These are phyloP conservation scores for Protomyces macrosporus DNA, from an alignment of 1,139 yeast genomes.

Conservation along the genomic window DNA sequence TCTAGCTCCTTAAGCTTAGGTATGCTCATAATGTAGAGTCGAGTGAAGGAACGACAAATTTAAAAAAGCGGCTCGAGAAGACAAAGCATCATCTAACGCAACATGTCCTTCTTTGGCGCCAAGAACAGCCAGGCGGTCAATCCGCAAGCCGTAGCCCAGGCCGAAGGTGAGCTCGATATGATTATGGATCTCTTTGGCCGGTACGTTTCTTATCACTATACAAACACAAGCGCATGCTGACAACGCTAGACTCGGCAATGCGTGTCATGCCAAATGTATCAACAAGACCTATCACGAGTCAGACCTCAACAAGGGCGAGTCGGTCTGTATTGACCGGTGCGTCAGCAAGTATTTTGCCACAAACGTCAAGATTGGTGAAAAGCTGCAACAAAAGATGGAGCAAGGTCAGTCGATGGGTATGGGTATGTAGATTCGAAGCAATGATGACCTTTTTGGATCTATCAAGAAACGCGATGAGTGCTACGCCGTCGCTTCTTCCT, in stretches of 20 bases:
- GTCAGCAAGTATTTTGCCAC: constrained; percentile 95
- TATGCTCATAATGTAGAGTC: too few relatives aligned
- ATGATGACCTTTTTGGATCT: too few relatives aligned
- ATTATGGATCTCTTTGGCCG: constrained; percentile 29
- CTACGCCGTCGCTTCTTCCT: constrained; percentile 11
- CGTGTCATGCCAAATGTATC: constrained; percentile 88
- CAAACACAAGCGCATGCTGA: background rate
- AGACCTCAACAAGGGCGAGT: constrained; percentile 75
- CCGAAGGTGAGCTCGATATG: constrained; percentile 30
- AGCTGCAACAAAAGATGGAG: constrained; percentile 20
- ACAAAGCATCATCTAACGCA: background rate
- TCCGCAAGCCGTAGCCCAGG: constrained; percentile 30
- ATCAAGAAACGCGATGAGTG: background rate
- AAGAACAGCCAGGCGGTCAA: constrained; percentile 26
- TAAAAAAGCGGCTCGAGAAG: background rate
- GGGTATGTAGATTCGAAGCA: constrained; percentile 6
- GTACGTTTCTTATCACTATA: background rate
- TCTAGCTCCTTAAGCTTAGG: too few relatives aligned
- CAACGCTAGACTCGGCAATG: constrained; percentile 21
- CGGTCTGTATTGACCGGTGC: constrained; percentile 92
- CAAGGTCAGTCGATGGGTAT: constrained; percentile 25
- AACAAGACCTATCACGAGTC: constrained; percentile 60
- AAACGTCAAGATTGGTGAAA: constrained; percentile 78
- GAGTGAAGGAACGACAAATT: too few relatives aligned
- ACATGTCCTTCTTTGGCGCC: constrained; percentile 23